These are phyloP conservation scores for Xylaria sp. DNA, from an alignment of 2,329 filamentous ascomycete genomes.

Conservation along the genomic window DNA sequence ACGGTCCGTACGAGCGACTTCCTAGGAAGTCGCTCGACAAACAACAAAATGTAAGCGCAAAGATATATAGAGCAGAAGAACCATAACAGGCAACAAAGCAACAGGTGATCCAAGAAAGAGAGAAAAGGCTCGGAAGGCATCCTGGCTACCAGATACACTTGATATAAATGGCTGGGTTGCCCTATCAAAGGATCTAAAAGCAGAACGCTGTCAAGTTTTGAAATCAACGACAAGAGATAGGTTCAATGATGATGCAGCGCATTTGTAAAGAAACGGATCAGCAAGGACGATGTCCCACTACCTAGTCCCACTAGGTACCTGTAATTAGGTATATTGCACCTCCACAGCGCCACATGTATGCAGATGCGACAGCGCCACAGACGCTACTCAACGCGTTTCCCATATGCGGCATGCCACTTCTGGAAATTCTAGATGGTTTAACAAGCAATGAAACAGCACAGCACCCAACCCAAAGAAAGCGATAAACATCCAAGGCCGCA, in stretches of 20 bases:
- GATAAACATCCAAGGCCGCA: constrained; percentile 5
- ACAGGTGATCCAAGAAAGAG: constrained; percentile 25
- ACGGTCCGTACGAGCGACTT: too few relatives aligned
- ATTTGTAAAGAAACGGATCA: constrained; percentile 38
- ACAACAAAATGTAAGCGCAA: too few relatives aligned
- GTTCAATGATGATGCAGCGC: constrained; percentile 38
- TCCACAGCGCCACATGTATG: background rate
- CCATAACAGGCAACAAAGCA: constrained; percentile 20
- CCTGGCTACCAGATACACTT: constrained; percentile 29
- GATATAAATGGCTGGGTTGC: constrained; percentile 34
- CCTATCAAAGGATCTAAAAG: constrained; percentile 32
- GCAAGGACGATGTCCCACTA: constrained; percentile 33
- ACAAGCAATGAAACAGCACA: background rate
- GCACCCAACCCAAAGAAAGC: constrained; percentile 15
- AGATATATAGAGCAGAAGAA: constrained; percentile 27
- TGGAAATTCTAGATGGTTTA: constrained; percentile 15
- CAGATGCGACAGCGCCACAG: background rate
- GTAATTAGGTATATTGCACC: too few relatives aligned
- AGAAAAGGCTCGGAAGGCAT: constrained; percentile 30
- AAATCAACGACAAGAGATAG: constrained; percentile 39
- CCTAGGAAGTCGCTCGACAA: too few relatives aligned
- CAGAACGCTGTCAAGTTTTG: constrained; percentile 33
- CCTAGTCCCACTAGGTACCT: too few relatives aligned
- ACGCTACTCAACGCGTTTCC: constrained; percentile 30
- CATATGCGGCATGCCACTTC: constrained; percentile 18